Percentiles rank a stretch among this genome's conserved stretches.
Evolutionary conservation across 139 green algal genomes (phyloP).

Genomic region (Picochlorum costavermella): DNA sequence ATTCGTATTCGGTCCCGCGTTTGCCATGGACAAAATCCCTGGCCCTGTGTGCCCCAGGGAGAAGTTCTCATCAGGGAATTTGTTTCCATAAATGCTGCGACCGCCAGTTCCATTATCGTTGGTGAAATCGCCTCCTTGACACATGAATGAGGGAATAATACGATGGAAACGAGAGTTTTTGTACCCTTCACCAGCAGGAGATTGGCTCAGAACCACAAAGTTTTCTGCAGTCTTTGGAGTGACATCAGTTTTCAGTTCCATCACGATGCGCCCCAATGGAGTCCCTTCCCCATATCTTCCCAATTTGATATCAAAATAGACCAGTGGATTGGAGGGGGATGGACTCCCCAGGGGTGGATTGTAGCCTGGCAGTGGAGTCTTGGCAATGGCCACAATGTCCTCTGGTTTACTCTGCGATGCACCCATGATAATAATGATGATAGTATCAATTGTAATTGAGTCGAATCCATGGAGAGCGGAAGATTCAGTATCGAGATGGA

Average conservation of each 20-base stretch:
- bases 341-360: slow-evolving; percentile 48
- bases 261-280: slow-evolving; percentile 69
- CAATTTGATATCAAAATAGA: slow-evolving; percentile 90
- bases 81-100: slow-evolving; percentile 71
- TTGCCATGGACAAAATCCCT: slow-evolving; percentile 66
- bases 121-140: slow-evolving; percentile 82
- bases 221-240: slow-evolving; percentile 86
- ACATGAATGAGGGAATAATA: slow-evolving; percentile 84
- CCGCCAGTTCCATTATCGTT: slow-evolving; percentile 62
- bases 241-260: slow-evolving; percentile 67
- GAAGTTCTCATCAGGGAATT: slow-evolving; percentile 81
- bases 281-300: slow-evolving; percentile 58
- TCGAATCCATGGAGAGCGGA: no score
- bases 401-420: slow-evolving; percentile 21
- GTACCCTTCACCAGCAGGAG: neutral
- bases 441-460: no score
- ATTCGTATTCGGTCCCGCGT: slow-evolving; percentile 76
- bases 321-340: slow-evolving; percentile 66
- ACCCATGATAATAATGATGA: slow-evolving; percentile 26
- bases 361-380: slow-evolving; percentile 12
- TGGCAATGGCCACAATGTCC: slow-evolving; percentile 35
- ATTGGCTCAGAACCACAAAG: slow-evolving; percentile 65
- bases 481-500: no score
- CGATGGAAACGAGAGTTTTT: slow-evolving; percentile 51
- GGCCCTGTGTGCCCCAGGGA: slow-evolving; percentile 64